Evolutionary conservation across 306 rosid species (phyloP), one percentile per base, ranked within the genome.

Genomic region (Vigna angularis): DNA sequence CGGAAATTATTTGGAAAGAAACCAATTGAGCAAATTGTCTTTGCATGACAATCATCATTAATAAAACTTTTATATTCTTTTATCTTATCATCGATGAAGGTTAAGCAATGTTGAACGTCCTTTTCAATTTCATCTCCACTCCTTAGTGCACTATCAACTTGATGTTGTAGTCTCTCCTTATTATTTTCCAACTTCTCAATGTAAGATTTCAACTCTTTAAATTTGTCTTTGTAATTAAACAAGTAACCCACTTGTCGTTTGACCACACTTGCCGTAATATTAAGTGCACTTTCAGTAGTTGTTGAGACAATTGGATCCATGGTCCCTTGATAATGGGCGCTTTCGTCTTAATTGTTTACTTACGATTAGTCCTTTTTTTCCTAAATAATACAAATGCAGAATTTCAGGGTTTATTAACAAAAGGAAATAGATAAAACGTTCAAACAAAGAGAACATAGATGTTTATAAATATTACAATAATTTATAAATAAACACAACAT

Each of bases 181-280:
- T 9, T 3, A n/a, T 13, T 1, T 7, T 18, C 3, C 56, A 45
- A 7, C 24, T 6, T 20, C 13, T 5, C 34, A 45, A 24, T 9
- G 52, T 47, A 44, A 5, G 3, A 10, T 45, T 67, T 14, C 40
- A 67, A 7, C 40, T 67, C 73, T 22, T 45, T 11, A 6, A 67
- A 13, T 67, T 7, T 67, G 1, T 47, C 42, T 3, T 45, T 67
- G 40, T 67, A 67, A 24, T 47, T 45, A 22, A 3, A 24, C 3
- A 67, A 6, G 40, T 67, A 67, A 9, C 73, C 73, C 40, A 67
- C 9, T 0, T 67, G 55, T 22, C 56, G 73, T 24, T 67, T 67
- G 22, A 67, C 40, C 40, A 45, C 6, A 13, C 3, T 3, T 7
- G 0, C 14, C 16, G 1, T 40, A 47, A 22, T 7, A 45, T 67